phyloP scores from a whole-genome alignment of 208 protist species.

The Porcisia deanei region DNA sequence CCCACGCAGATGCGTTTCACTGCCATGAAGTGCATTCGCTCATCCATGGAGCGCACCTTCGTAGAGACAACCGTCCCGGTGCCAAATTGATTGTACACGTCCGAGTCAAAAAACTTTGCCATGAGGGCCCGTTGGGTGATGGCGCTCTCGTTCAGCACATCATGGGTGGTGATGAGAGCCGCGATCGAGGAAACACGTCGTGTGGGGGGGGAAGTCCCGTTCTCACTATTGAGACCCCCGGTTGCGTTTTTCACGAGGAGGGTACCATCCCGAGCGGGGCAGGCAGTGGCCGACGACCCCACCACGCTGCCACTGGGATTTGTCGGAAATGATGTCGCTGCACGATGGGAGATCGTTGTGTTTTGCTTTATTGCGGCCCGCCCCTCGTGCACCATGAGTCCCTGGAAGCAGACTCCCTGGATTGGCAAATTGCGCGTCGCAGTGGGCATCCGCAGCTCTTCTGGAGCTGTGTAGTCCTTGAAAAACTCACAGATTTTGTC shows the following conservation, averaged over 20 bases:
- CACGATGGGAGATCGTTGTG: not conserved
- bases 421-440: conserved; percentile 64
- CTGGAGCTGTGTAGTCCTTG: conserved; percentile 39
- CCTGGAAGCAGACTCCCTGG: conserved; percentile 53
- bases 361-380: not conserved
- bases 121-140: conserved; percentile 58
- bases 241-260: not conserved
- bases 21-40: conserved; percentile 68
- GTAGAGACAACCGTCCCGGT: conserved; percentile 10
- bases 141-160: conserved; percentile 34
- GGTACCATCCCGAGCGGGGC: not conserved
- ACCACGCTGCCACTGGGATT: not conserved
- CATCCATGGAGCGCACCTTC: conserved; percentile 29
- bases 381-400: conserved; percentile 38
- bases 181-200: conserved; percentile 14
- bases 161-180: conserved; percentile 64
- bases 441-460: conserved; percentile 45
- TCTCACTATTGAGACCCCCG: not conserved
- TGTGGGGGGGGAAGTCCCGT: too few species aligned
- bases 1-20: conserved; percentile 29
- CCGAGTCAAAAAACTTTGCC: conserved; percentile 59
- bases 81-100: conserved; percentile 43
- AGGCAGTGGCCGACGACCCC: not conserved
- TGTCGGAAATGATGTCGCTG: not conserved
- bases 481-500: conserved; percentile 67